Conservation (phyloP, 1,139 yeast genomes). For the Candida anutae region DNA sequence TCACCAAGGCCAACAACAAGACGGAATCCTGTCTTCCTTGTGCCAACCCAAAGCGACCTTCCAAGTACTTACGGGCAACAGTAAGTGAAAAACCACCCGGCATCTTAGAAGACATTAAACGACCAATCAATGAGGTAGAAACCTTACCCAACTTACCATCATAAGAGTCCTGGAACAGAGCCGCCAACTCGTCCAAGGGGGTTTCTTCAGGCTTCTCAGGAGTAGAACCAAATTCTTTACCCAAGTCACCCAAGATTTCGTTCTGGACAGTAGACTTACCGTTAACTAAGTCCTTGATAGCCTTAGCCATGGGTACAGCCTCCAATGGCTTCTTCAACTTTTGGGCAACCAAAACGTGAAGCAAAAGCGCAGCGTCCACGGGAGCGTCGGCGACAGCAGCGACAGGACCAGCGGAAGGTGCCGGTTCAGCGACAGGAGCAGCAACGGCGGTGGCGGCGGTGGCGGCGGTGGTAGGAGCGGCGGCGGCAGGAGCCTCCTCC, state of each 20-base stretch:
- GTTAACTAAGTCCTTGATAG: constrained; percentile 93
- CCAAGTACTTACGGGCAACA: constrained; percentile 83
- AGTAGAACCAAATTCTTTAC: constrained; percentile 94
- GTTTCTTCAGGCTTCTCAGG: constrained; percentile 99
- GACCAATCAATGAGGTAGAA: constrained; percentile 78
- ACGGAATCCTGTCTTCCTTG: constrained; percentile 92
- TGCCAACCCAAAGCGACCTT: constrained; percentile 85
- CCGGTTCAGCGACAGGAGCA: constrained; percentile 43
- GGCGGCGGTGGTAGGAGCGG: constrained; percentile 23
- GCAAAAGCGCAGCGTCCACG: constrained; percentile 70
- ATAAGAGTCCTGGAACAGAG: constrained; percentile 86
- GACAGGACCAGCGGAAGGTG: constrained; percentile 62
- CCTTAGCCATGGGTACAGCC: constrained; percentile 79
- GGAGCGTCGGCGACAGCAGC: constrained; percentile 86
- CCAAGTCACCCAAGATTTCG: constrained; percentile 95
- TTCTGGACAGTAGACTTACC: constrained; percentile 98
- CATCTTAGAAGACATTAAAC: constrained; percentile 94
- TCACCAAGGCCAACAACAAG: constrained; percentile 71
- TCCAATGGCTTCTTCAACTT: constrained; percentile 88
- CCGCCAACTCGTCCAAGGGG: constrained; percentile 92
- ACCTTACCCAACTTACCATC: constrained; percentile 88
- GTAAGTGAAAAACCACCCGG: constrained; percentile 98
- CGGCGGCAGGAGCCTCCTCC: constrained; percentile 15
- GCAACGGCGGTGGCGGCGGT: constrained; percentile 40
- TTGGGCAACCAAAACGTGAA: constrained; percentile 90